Conservation (phyloP, 2,329 filamentous ascomycete genomes). For the Phyllosticta citrichinensis region DNA sequence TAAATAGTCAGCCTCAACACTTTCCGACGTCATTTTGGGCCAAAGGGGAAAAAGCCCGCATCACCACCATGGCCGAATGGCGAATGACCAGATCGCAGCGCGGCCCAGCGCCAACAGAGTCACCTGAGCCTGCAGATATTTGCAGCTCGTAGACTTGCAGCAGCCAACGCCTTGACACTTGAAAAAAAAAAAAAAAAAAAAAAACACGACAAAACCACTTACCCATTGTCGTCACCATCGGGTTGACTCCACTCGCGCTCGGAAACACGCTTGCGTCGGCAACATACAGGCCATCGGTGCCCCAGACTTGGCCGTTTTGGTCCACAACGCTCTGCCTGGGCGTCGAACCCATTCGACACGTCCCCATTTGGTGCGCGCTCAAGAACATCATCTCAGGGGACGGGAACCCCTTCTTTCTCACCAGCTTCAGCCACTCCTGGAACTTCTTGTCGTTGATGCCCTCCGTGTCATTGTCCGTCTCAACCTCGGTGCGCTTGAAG, state of each 20-base stretch:
- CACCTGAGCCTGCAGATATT: neutral
- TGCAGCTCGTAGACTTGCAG: neutral
- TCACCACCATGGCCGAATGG: too few species aligned
- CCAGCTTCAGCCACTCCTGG: slow-evolving; percentile 47
- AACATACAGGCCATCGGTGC: slow-evolving; percentile 54
- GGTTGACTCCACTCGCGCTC: slow-evolving; percentile 68
- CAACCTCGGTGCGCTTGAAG: slow-evolving; percentile 35
- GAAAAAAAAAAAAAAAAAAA: too few species aligned
- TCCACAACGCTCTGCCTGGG: slow-evolving; percentile 36
- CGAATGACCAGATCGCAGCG: neutral
- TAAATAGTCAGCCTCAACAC: neutral
- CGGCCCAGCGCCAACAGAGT: neutral
- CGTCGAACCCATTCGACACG: slow-evolving; percentile 57
- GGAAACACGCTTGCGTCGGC: slow-evolving; percentile 69
- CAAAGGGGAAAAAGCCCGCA: neutral
- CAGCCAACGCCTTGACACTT: slow-evolving; percentile 42
- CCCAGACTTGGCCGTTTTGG: slow-evolving; percentile 47
- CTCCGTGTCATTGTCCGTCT: slow-evolving; percentile 17
- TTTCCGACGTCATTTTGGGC: neutral
- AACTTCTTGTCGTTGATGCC: slow-evolving; percentile 53
- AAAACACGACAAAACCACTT: neutral
- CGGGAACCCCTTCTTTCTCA: slow-evolving; percentile 42
- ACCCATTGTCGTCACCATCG: slow-evolving; percentile 66
- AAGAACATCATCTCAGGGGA: slow-evolving; percentile 45
- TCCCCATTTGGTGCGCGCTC: slow-evolving; percentile 76